These are phyloP conservation scores for Candida insectalens DNA, from an alignment of 805 yeast genomes.

Conservation along the genomic window DNA sequence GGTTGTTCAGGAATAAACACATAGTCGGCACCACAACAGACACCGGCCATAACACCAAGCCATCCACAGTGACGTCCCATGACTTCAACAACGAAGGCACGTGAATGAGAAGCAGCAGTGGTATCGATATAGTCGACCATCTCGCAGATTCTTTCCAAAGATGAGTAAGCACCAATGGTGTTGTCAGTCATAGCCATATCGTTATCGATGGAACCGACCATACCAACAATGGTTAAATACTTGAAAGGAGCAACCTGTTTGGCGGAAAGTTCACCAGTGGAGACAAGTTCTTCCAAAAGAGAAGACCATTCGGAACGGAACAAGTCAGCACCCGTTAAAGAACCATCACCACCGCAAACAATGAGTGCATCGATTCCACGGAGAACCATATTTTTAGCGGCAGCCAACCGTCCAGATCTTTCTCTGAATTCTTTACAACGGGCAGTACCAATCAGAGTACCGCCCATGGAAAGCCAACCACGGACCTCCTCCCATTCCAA, in stretches of 20 bases:
- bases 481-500: conserved; percentile 74
- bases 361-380: conserved; percentile 71
- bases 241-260: conserved; percentile 38
- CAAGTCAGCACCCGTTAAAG: conserved; percentile 73
- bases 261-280: conserved; percentile 32
- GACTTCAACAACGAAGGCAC: conserved; percentile 79
- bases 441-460: conserved; percentile 75
- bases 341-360: conserved; percentile 82
- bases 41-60: conserved; percentile 76
- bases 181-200: conserved; percentile 83
- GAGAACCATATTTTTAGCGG: conserved; percentile 54
- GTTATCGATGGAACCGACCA: conserved; percentile 77
- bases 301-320: conserved; percentile 75
- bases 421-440: conserved; percentile 61
- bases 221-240: conserved; percentile 61
- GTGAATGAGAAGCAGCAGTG: conserved; percentile 72
- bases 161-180: conserved; percentile 75
- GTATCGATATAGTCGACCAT: conserved; percentile 77
- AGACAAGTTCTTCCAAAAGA: conserved; percentile 46
- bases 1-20: conserved; percentile 78
- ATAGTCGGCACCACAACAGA: conserved; percentile 72
- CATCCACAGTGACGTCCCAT: conserved; percentile 92
- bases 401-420: conserved; percentile 53
- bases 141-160: conserved; percentile 64
- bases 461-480: conserved; percentile 62